Evolutionary conservation across 1,284 basidiomycete genomes (phyloP).

Genomic region (Sporisorium exsertum): DNA sequence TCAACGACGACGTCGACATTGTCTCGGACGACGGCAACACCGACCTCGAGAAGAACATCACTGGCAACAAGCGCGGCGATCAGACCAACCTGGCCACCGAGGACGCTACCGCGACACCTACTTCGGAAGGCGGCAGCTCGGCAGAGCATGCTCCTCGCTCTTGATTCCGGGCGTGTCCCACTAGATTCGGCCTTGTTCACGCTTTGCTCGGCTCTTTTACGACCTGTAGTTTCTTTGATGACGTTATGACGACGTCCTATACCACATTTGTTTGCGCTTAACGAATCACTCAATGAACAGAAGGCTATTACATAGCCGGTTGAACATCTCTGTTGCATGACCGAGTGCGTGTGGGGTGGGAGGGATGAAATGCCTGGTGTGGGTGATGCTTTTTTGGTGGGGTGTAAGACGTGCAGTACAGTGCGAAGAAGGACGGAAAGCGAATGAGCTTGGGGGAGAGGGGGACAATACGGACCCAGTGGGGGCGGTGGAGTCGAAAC

Average conservation of each 20-base stretch:
- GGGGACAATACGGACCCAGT: too few species aligned
- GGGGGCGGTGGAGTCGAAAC: too few species aligned
- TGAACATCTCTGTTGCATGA: neutral
- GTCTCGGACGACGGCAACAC: slow-evolving; percentile 23
- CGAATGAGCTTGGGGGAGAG: too few species aligned
- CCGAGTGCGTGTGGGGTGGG: neutral
- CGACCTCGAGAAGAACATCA: slow-evolving; percentile 39
- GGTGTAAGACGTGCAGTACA: too few species aligned
- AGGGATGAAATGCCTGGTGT: neutral
- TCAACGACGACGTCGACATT: slow-evolving; percentile 53
- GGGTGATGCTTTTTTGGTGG: too few species aligned
- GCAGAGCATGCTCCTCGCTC: slow-evolving; percentile 29
- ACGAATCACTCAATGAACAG: neutral
- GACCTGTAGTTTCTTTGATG: neutral
- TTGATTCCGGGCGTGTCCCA: slow-evolving; percentile 2
- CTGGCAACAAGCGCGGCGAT: slow-evolving; percentile 20
- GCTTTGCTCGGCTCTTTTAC: neutral
- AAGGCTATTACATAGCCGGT: neutral
- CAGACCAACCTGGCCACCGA: slow-evolving; percentile 30
- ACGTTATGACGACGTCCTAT: slow-evolving; percentile 29
- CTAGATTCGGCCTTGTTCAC: slow-evolving; percentile 8
- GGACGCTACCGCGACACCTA: slow-evolving; percentile 38
- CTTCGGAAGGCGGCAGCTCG: slow-evolving; percentile 27
- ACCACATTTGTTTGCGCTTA: slow-evolving; percentile 12
- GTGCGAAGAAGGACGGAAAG: too few species aligned